Evolutionary conservation across 2,329 filamentous ascomycete species (phyloP).

Genomic region (Aplosporella prunicola): DNA sequence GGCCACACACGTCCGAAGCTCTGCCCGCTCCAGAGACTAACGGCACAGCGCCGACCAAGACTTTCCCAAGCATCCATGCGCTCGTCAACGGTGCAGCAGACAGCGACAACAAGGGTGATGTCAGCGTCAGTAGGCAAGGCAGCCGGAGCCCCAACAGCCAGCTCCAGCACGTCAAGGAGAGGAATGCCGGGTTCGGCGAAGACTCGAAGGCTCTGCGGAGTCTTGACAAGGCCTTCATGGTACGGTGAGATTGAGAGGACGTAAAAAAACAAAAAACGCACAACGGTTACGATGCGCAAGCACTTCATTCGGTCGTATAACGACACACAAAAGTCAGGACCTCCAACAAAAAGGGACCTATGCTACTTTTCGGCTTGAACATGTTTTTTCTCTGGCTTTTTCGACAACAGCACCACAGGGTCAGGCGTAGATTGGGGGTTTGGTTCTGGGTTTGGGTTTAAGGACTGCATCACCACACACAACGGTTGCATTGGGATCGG

Average conservation of each 20-base stretch:
- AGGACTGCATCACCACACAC: too few relatives aligned
- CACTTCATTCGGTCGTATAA: too few relatives aligned
- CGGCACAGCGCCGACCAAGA: slow-evolving; percentile 22
- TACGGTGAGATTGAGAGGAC: slow-evolving; percentile 9
- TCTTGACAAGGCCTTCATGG: slow-evolving; percentile 11
- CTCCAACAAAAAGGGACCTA: too few relatives aligned
- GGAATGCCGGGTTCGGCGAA: slow-evolving; percentile 7
- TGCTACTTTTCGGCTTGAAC: background rate
- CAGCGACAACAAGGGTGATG: slow-evolving; percentile 19
- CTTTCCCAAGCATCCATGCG: slow-evolving; percentile 47
- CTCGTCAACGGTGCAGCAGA: slow-evolving; percentile 30
- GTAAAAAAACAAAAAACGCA: background rate
- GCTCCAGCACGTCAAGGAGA: slow-evolving; percentile 6
- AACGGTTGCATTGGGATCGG: slow-evolving; percentile 5
- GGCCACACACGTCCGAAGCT: slow-evolving; percentile 38
- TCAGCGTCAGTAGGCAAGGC: slow-evolving; percentile 29
- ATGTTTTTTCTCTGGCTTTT: background rate
- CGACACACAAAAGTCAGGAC: too few relatives aligned
- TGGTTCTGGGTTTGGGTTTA: too few relatives aligned
- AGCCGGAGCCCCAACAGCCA: slow-evolving; percentile 30
- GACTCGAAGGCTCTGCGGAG: slow-evolving; percentile 10
- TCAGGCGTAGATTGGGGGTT: too few relatives aligned
- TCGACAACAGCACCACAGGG: too few relatives aligned
- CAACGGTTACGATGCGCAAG: background rate
- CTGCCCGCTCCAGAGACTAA: slow-evolving; percentile 26